Evolutionary conservation across 2,329 filamentous ascomycete genomes (phyloP).

Genomic region (Fusarium illudens): DNA sequence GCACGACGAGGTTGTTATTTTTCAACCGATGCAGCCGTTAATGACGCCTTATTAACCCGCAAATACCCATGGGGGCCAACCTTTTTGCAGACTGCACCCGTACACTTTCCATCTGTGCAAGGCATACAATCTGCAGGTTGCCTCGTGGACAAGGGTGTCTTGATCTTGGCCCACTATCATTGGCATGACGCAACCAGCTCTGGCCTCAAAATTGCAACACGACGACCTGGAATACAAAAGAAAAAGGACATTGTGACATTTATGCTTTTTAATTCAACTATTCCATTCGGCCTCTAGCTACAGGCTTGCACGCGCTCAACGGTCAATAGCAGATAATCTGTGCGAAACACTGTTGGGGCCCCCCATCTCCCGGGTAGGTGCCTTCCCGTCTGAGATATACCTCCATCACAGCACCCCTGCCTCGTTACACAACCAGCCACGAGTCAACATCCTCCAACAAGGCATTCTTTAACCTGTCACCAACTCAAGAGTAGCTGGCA

Average conservation of each 20-base stretch:
- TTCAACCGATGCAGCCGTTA: background rate
- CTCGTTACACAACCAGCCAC: background rate
- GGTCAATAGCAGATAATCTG: background rate
- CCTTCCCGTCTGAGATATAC: background rate
- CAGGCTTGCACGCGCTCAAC: background rate
- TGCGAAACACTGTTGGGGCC: background rate
- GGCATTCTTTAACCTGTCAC: background rate
- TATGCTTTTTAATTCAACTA: background rate
- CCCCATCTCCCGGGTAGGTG: background rate
- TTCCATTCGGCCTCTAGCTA: background rate
- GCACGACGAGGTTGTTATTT: background rate
- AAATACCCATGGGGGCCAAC: background rate
- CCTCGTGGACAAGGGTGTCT: background rate
- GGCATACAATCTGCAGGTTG: background rate
- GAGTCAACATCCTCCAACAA: background rate
- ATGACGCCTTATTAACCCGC: background rate
- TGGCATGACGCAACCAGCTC: background rate
- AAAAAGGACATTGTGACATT: background rate
- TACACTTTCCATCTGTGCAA: background rate
- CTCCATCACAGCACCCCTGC: background rate
- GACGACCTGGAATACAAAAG: too few species aligned
- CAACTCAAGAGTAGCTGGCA: constrained; percentile 23
- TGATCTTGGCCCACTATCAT: background rate
- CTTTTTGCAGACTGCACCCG: background rate
- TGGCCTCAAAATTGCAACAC: background rate